A percentile compares a stretch with the other conserved stretches of the same genome.
Evolutionary conservation across 257 asterid genomes (phyloP).

Genomic region (Solanum ossicruentum): DNA sequence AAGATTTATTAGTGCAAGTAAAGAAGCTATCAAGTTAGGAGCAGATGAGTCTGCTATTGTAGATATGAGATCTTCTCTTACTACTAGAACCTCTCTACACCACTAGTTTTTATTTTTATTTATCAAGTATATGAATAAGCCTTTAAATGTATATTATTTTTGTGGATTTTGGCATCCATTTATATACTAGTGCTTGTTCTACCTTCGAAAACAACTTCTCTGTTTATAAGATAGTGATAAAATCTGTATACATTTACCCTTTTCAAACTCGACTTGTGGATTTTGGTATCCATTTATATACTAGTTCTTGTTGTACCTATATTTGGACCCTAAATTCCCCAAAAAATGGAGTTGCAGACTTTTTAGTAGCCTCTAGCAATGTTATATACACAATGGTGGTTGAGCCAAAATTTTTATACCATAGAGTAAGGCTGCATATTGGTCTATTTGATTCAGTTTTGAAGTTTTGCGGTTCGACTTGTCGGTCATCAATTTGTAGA

Average conservation of each 20-base stretch:
- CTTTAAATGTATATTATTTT: neutral
- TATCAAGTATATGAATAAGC: neutral
- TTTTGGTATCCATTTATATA: neutral
- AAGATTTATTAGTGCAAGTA: slow-evolving; percentile 64
- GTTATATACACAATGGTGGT: too few relatives aligned
- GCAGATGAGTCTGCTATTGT: slow-evolving; percentile 60
- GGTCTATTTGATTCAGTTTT: too few relatives aligned
- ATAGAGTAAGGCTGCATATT: too few relatives aligned
- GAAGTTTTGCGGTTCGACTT: too few relatives aligned
- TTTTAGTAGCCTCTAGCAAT: too few relatives aligned
- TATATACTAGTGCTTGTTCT: neutral
- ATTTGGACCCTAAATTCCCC: too few relatives aligned
- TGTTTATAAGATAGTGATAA: too few relatives aligned
- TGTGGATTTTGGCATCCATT: neutral
- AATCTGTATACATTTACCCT: too few relatives aligned
- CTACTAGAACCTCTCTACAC: slow-evolving; percentile 47
- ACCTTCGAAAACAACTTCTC: too few relatives aligned
- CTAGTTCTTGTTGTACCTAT: too few relatives aligned
- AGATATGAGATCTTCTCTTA: slow-evolving; percentile 71
- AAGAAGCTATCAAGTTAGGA: slow-evolving; percentile 58
- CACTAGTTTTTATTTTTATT: slow-evolving; percentile 1
- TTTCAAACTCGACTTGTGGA: neutral
- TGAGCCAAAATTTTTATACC: neutral
- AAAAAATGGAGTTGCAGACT: too few relatives aligned
- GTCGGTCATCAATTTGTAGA: too few relatives aligned